Base-by-base conservation (phyloP, 176 grass and related monocot genomes). In the Metroxylon sagu region DNA sequence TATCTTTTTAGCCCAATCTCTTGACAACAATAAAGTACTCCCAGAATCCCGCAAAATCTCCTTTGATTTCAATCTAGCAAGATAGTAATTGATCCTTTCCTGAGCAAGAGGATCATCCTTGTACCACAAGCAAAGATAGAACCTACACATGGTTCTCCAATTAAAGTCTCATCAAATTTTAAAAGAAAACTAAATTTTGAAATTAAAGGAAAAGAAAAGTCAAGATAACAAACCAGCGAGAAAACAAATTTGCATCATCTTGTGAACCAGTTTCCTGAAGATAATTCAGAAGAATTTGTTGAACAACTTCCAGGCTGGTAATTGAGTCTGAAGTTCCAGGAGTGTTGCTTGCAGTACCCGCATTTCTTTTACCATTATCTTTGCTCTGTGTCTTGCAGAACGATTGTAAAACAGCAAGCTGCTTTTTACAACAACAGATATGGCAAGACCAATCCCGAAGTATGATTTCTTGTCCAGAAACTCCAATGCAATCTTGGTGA, bases 91-190 rank as follows among this genome's bases (percentile, higher is more conserved):
- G 23, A 98, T 88, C 61, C 85, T 91, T 49, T 98, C 82, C 70
- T 89, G 79, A 70, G 76, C 85, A 72, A 70, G 79, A 60, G 82
- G 79, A 54, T 86, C 88, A 53, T 92, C 87, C 80, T 98, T 98
- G 80, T 86, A 83, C 94, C 94, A 98, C 79, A 83, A 74, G 77
- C 84, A 98, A 57, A 98, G 67, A 80, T 98, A 85, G 64, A 92
- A 98, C 94, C 94, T 98, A 82, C 55, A 76, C 29, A 54, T 49
- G 76, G 53, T 65, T 48, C 59, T 35, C 48, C 26, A 66, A 53
- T 74, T 16, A 63, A 53, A 62, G 29, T 75, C 29, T 55, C 26
- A 69, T 53, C 19, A 25, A 43, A 4, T 21, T 26, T 61, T 59
- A 62, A 29, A 29, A 67, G 29, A 80, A 53, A 48, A 15, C 1